Conservation (phyloP, 768 basidiomycete species). For the Termitomyces titanicus region DNA sequence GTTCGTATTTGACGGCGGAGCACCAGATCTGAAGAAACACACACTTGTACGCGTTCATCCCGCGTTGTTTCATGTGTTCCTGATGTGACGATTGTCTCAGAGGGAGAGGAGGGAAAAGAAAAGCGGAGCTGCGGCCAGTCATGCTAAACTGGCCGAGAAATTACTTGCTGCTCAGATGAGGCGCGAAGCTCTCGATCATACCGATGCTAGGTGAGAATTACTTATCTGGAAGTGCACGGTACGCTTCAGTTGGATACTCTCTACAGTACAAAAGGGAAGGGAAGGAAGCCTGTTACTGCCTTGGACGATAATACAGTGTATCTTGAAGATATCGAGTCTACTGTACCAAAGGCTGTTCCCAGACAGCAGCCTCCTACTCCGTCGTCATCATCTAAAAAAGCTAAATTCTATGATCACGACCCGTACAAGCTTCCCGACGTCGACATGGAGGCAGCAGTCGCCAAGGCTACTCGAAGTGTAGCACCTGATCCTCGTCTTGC, state of each 20-base stretch:
- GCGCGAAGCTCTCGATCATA: conserved; percentile 68
- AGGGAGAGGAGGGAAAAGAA: conserved; percentile 88
- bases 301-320: conserved; percentile 75
- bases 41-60: conserved; percentile 65
- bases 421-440: conserved; percentile 91
- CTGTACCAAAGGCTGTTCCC: conserved; percentile 50
- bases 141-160: conserved; percentile 85
- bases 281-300: conserved; percentile 41
- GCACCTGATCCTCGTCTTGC: conserved; percentile 90
- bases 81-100: conserved; percentile 33
- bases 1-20: conserved; percentile 98
- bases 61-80: neutral
- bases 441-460: conserved; percentile 59
- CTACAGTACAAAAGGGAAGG: conserved; percentile 34
- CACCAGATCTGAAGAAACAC: conserved; percentile 81
- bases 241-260: neutral
- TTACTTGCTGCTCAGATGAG: conserved; percentile 92
- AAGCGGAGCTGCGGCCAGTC: conserved; percentile 81
- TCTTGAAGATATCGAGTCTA: conserved; percentile 76
- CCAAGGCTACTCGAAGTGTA: conserved; percentile 54
- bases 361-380: conserved; percentile 34
- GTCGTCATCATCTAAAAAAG: conserved; percentile 55
- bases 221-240: neutral
- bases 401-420: conserved; percentile 74
- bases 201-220: conserved; percentile 3